Evolutionary conservation across 2,329 filamentous ascomycete species (phyloP), one percentile per base, ranked within the genome.

Genomic region (Neonectria faginata): DNA sequence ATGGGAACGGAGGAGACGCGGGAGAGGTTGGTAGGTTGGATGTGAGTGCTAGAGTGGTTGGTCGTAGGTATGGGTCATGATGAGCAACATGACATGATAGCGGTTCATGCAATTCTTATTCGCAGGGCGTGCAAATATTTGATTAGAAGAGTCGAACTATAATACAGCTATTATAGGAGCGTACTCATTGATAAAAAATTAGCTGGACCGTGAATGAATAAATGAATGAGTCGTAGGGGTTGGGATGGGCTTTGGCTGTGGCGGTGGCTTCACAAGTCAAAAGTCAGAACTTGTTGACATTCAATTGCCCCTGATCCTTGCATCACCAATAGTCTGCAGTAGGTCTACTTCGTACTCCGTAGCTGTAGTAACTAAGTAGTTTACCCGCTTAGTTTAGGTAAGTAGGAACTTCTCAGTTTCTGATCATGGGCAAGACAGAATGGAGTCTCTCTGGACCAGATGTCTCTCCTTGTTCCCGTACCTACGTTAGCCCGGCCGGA

Each of bases 401-500:
- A 29, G 29, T 29, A 29, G 29, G 29, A 10, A 29, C 29, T 29
- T 29, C 29, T 29, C 9, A 29, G 29, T 29, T 10, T 29, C 8
- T 9, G 29, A 22, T 29, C 29, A 29, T 29, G 29, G 29, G 29
- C 29, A 29, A 29, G 31, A 33, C 31, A 33, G 9, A 29, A 29
- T 29, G 29, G 29, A 33, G 31, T 12, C 12, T 33, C 12, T 39
- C 31, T 29, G 44, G 55, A 31, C 33, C 45, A 20, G 36, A 48
- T 62, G 56, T 62, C 54, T 29, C 22, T 53, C 39, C 39, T 22
- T 29, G 25, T 36, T 45, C 25, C 44, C n/a, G 53, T 53, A 57
- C 50, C 59, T 60, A 56, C 60, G 60, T 64, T 59, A 60, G 58
- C 42, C 42, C 45, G 57, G 45, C 52, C 8, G 5, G 36, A 14